Percentiles rank a stretch among this genome's conserved stretches.
phyloP scores from a whole-genome alignment of 352 stramenopile species.

The Globisporangium paroecandrum region DNA sequence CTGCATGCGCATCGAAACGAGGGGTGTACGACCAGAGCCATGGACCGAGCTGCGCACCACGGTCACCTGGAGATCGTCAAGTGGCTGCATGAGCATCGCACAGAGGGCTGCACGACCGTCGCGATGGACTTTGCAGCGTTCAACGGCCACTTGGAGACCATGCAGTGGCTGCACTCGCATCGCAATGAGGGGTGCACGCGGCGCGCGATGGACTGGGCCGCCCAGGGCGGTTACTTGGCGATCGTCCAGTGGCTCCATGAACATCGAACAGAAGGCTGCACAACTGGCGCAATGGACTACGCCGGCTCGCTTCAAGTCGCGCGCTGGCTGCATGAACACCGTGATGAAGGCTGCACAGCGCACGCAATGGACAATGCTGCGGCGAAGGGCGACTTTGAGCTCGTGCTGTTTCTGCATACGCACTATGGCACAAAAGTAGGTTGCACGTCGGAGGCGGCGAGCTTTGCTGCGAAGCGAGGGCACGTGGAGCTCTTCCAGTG shows the following conservation, averaged over 20 bases:
- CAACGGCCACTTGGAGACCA: neutral
- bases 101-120: constrained; percentile 1
- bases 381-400: constrained; percentile 3
- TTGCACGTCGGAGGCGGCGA: neutral
- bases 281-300: neutral
- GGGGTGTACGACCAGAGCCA: neutral
- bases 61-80: neutral
- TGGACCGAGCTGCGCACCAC: neutral
- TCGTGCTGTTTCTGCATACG: constrained; percentile 4
- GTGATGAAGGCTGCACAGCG: constrained; percentile 5
- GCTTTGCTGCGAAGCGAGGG: neutral
- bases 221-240: neutral
- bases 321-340: constrained; percentile 7
- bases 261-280: constrained; percentile 5
- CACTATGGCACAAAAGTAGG: constrained; percentile 2
- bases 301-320: constrained; percentile 3
- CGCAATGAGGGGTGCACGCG: constrained; percentile 4
- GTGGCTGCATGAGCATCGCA: constrained; percentile 6
- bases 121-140: constrained; percentile 3
- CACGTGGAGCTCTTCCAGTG: constrained; percentile 13
- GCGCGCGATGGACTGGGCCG: constrained; percentile 3
- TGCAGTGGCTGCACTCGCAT: constrained; percentile 8
- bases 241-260: constrained; percentile 4
- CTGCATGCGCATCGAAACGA: constrained; percentile 1
- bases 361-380: constrained; percentile 6